Conservation (phyloP, 164 flowering plant species). For the Vitis amurensis region DNA sequence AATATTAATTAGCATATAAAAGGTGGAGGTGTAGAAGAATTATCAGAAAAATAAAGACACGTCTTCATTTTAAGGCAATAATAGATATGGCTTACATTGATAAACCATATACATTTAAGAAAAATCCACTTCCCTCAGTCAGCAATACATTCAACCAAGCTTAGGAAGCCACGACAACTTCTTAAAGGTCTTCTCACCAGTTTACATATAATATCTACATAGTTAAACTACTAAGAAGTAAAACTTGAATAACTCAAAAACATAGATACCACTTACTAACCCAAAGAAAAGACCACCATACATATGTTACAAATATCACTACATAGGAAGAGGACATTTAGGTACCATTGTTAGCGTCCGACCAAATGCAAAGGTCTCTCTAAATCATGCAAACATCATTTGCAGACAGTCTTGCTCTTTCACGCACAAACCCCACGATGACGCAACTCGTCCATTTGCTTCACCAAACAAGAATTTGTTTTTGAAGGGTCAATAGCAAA, state of each 20-base stretch:
- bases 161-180: conserved; percentile 12
- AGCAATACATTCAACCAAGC: conserved; percentile 29
- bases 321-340: conserved; percentile 20
- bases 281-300: conserved; percentile 17
- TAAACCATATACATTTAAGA: conserved; percentile 27
- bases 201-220: conserved; percentile 38
- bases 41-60: too few species aligned
- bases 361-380: conserved; percentile 13
- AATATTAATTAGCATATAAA: too few species aligned
- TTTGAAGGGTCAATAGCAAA: conserved; percentile 5
- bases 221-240: conserved; percentile 17
- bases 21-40: too few species aligned
- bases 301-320: conserved; percentile 37
- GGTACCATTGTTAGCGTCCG: conserved; percentile 39
- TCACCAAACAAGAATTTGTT: conserved; percentile 16
- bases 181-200: conserved; percentile 17
- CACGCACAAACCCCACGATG: conserved; percentile 78
- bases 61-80: too few species aligned
- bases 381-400: conserved; percentile 33
- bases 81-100: too few species aligned
- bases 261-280: conserved; percentile 18
- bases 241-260: conserved; percentile 23
- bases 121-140: conserved; percentile 32
- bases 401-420: conserved; percentile 80
- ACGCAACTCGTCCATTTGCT: conserved; percentile 99